These are phyloP conservation scores for Calonectria pseudoreteaudii DNA, from an alignment of 2,329 filamentous ascomycete species.

Conservation along the genomic window DNA sequence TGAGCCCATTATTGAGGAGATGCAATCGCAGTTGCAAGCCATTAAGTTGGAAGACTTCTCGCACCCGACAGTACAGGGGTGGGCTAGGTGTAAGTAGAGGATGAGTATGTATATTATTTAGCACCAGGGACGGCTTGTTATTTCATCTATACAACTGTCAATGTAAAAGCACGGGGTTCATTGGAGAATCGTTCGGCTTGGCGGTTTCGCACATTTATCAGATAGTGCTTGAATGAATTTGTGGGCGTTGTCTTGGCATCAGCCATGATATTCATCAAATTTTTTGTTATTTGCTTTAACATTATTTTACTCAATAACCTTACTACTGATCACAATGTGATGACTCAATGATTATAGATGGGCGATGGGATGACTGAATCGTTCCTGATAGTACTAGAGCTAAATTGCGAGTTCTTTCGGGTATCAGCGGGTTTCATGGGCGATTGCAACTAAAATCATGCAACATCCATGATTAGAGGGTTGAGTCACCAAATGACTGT, in stretches of 20 bases:
- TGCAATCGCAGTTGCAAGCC: not conserved
- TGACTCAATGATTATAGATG: not conserved
- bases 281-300: not conserved
- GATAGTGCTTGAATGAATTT: too few relatives aligned
- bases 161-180: not conserved
- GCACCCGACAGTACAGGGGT: not conserved
- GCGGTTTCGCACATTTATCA: not conserved
- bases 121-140: not conserved
- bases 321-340: not conserved
- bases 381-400: not conserved
- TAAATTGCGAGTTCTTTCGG: not conserved
- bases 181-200: not conserved
- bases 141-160: not conserved
- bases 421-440: not conserved
- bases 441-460: not conserved
- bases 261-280: not conserved
- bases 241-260: not conserved
- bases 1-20: not conserved
- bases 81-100: not conserved
- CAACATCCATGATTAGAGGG: not conserved
- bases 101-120: not conserved
- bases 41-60: not conserved
- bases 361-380: not conserved
- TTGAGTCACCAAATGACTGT: not conserved
- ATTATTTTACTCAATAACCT: not conserved